Evolutionary conservation across 169 alveolate genomes (phyloP).

Genomic region (Ichthyophthirius multifiliis): DNA sequence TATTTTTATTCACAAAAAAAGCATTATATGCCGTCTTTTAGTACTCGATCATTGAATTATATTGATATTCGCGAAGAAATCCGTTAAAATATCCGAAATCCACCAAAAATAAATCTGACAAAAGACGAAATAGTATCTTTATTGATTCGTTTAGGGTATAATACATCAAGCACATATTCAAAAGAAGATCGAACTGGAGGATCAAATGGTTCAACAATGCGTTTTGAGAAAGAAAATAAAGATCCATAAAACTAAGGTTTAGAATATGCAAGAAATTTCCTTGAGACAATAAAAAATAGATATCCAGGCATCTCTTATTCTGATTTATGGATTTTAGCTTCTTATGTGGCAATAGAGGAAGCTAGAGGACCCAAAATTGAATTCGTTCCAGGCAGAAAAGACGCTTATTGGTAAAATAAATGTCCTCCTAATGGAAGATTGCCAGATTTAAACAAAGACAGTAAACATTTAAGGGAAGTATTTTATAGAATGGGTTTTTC

Average conservation of each 20-base stretch:
- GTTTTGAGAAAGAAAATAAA: neutral
- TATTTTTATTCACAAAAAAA: no score
- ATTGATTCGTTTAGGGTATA: slow-evolving; percentile 14
- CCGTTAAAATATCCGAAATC: no score
- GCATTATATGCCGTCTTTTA: no score
- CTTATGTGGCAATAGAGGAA: slow-evolving; percentile 11
- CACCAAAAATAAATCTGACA: no score
- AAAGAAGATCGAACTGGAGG: slow-evolving; percentile 4
- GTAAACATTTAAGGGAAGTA: slow-evolving; percentile 1
- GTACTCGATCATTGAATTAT: no score
- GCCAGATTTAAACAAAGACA: slow-evolving; percentile 1
- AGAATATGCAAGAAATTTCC: neutral
- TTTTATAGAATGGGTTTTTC: slow-evolving; percentile 22
- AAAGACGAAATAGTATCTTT: no score
- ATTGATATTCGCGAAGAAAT: no score
- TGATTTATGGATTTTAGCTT: slow-evolving; percentile 19
- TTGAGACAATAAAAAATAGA: neutral
- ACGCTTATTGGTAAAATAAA: neutral
- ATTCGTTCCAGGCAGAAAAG: slow-evolving; percentile 11
- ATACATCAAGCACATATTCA: neutral
- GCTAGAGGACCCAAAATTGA: slow-evolving; percentile 4
- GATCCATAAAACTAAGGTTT: slow-evolving; percentile 3
- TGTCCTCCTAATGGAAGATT: slow-evolving; percentile 20
- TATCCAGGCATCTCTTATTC: neutral
- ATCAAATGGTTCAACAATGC: slow-evolving; percentile 16